Base-by-base conservation (phyloP, 2,329 filamentous ascomycete species). In the Pseudogymnoascus sp. region DNA sequence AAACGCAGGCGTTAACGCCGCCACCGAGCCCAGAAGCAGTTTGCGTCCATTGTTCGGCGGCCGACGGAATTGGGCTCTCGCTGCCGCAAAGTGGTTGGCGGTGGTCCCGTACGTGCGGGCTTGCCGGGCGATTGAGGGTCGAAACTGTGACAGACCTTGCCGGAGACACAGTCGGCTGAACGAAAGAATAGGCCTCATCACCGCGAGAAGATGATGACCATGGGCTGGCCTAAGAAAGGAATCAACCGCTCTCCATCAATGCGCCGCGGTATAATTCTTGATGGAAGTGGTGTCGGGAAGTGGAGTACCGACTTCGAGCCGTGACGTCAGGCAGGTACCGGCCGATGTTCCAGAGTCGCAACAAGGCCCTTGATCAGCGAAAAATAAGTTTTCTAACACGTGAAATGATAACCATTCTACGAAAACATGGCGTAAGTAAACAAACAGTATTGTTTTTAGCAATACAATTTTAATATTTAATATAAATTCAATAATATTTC, bases 1-100 rank as follows among this genome's bases (percentile, higher is more conserved):
- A 1, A 80, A 79, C 0, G 80, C 79, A 0, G 84, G 82, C 6
- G 80, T 84, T 8, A 87, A 73, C 10, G 66, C 63, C 13, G 64
- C 66, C 14, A 69, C 65, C 59, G 68, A 68, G 13, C 70, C 59
- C 10, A 73, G 7, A 1, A 70, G 44, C 6, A 67, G 68, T 21
- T 62, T 59, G 19, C 62, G 4, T n/a, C 44, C 44, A 59, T 44
- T 19, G 4, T 59, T 47, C 29, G 38, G 61, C 6, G 61, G 37
- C 74, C 0, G 75, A 74, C 4, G 72, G 16, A 44, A 62, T 38
- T n/a, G 65, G 38, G 53, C 21, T 60, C 19, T 40, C 21, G 56
- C 37, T 35, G 16, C 6, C 37, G 37, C 37, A 40, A 37, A 40
- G 31, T 21, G 56, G 19, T 63, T 31, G 38, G 64, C 13, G 66